Evolutionary conservation across 2,329 filamentous ascomycete genomes (phyloP).

Genomic region (Apiospora sp.): DNA sequence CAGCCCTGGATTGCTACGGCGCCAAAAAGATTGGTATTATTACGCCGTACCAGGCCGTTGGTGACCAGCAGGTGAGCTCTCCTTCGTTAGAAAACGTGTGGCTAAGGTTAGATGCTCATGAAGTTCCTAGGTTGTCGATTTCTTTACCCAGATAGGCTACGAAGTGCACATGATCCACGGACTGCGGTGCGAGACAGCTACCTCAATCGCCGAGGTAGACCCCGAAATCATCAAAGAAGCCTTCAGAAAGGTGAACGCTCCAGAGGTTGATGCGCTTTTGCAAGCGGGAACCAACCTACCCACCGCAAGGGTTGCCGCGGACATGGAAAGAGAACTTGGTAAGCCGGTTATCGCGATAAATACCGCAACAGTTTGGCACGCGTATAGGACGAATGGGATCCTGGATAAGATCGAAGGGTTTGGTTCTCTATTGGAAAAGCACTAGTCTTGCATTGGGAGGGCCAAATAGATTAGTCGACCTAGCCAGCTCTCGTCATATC

Average conservation of each 20-base stretch:
- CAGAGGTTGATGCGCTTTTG: constrained; percentile 40
- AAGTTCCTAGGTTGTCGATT: constrained; percentile 36
- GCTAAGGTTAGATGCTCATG: not conserved
- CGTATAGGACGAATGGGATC: constrained; percentile 38
- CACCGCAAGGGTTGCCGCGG: constrained; percentile 38
- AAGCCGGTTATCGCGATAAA: constrained; percentile 44
- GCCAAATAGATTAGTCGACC: not conserved
- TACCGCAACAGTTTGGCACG: constrained; percentile 44
- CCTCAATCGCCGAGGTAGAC: constrained; percentile 41
- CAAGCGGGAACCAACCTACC: constrained; percentile 45
- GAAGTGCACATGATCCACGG: constrained; percentile 39
- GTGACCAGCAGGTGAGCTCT: constrained; percentile 37
- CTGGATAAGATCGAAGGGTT: constrained; percentile 36
- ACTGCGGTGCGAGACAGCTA: constrained; percentile 39
- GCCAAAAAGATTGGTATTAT: constrained; percentile 42
- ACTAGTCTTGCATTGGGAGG: constrained; percentile 12
- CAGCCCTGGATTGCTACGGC: constrained; percentile 39
- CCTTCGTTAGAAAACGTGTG: too few species aligned
- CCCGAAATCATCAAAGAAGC: constrained; percentile 40
- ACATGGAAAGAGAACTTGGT: constrained; percentile 40
- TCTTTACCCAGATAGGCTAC: constrained; percentile 42
- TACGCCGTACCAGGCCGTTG: constrained; percentile 42
- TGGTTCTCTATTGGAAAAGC: constrained; percentile 31
- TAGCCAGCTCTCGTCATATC: not conserved
- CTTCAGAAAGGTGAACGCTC: constrained; percentile 36